phyloP scores from a whole-genome alignment of 139 green algal species.

The Raphidocelis subcapitata region DNA sequence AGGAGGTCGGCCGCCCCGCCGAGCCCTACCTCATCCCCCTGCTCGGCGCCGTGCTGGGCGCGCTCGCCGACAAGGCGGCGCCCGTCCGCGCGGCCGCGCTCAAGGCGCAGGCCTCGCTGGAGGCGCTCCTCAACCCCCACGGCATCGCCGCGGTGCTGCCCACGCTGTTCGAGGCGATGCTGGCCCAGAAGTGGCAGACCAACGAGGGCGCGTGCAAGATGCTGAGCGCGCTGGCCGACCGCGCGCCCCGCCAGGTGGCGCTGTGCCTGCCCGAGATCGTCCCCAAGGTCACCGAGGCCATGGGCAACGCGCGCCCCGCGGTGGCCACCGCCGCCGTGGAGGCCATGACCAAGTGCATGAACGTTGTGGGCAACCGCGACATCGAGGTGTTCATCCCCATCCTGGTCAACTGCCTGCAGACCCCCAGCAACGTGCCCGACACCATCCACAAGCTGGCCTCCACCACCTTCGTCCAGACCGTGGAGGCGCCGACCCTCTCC shows the following conservation, averaged over 20 bases:
- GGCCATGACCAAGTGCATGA: slow-evolving; percentile 45
- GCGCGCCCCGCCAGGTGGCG: slow-evolving; percentile 55
- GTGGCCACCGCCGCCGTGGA: slow-evolving; percentile 47
- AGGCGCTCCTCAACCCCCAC: slow-evolving; percentile 45
- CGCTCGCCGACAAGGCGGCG: slow-evolving; percentile 70
- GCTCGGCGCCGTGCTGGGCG: slow-evolving; percentile 59
- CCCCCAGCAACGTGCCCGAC: slow-evolving; percentile 69
- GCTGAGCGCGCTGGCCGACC: slow-evolving; percentile 55
- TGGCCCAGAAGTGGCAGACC: slow-evolving; percentile 70
- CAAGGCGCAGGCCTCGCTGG: slow-evolving; percentile 23
- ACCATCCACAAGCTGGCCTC: slow-evolving; percentile 89
- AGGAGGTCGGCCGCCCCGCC: slow-evolving; percentile 28
- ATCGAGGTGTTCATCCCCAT: slow-evolving; percentile 86
- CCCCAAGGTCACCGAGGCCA: slow-evolving; percentile 60
- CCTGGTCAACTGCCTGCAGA: slow-evolving; percentile 78
- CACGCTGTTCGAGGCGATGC: slow-evolving; percentile 65
- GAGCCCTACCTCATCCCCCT: slow-evolving; percentile 75
- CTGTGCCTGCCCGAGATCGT: slow-evolving; percentile 75
- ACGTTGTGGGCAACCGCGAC: slow-evolving; percentile 80
- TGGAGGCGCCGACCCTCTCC: slow-evolving; percentile 78
- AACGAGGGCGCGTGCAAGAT: slow-evolving; percentile 71
- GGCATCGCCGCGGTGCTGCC: slow-evolving; percentile 56
- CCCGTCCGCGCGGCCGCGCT: slow-evolving; percentile 51
- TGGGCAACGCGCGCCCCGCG: slow-evolving; percentile 71
- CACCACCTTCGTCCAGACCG: slow-evolving; percentile 89